phyloP scores from a whole-genome alignment of 1,284 basidiomycete genomes.

The Sanghuangporus sanghuang region DNA sequence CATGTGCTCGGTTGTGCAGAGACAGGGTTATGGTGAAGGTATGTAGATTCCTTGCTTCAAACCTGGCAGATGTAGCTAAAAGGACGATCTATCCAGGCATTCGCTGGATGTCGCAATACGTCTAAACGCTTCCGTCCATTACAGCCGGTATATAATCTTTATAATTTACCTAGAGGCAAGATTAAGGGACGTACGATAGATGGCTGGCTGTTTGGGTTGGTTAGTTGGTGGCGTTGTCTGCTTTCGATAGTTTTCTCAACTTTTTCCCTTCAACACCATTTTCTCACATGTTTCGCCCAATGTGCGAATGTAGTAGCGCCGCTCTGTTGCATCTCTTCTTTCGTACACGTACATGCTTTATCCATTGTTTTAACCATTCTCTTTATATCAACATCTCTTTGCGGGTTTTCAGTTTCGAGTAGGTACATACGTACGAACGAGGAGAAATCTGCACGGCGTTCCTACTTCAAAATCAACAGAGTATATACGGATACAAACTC shows the following conservation, averaged over 20 bases:
- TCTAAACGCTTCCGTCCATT: conserved; percentile 31
- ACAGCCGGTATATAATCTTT: not conserved
- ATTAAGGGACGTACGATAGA: not conserved
- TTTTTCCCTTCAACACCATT: not conserved
- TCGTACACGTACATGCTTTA: conserved; percentile 1
- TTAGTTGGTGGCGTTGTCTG: not conserved
- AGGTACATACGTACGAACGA: not conserved
- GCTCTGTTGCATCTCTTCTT: conserved; percentile 3
- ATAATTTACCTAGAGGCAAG: conserved; percentile 2
- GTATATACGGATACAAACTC: not conserved
- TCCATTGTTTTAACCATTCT: not conserved
- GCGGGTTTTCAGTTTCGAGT: not conserved
- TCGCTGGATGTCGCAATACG: conserved; percentile 98
- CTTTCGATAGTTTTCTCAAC: not conserved
- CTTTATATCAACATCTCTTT: not conserved
- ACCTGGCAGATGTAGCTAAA: conserved; percentile 12
- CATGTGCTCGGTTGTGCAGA: conserved; percentile 99
- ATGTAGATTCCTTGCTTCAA: conserved; percentile 16
- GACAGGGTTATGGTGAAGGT: conserved; percentile 98
- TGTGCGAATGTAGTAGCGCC: not conserved
- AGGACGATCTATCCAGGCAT: conserved; percentile 52
- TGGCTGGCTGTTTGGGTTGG: not conserved
- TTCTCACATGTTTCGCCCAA: not conserved
- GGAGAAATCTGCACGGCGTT: not conserved
- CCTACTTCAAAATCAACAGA: not conserved